A percentile compares a stretch with the other conserved stretches of the same genome.
Conservation (phyloP, 2,329 filamentous ascomycete species). For the Byssochlamys sp. region DNA sequence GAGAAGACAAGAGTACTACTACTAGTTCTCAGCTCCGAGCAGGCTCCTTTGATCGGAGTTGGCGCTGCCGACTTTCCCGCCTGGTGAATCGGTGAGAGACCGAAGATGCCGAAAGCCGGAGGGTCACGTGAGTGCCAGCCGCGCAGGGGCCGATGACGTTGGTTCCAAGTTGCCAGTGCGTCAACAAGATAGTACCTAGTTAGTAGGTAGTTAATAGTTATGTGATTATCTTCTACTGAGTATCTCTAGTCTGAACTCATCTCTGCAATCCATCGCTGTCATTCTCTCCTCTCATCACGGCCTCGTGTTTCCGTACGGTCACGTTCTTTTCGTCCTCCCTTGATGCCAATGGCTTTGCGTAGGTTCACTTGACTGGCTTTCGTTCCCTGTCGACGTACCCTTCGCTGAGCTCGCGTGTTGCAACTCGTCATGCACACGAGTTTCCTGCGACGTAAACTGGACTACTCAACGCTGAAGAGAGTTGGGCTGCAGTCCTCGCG, state of each 20-base stretch:
- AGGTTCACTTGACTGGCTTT: conserved; percentile 3
- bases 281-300: background rate
- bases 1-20: no score
- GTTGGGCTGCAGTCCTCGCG: conserved; percentile 15
- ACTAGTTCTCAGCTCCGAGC: no score
- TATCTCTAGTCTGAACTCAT: background rate
- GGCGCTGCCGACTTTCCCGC: background rate
- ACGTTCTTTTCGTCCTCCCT: background rate
- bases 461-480: conserved; percentile 17
- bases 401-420: background rate
- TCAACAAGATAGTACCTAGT: no score
- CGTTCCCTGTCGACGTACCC: conserved; percentile 1
- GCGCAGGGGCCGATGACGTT: background rate
- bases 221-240: no score
- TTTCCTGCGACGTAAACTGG: conserved; percentile 22
- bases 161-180: background rate
- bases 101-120: background rate
- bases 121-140: background rate
- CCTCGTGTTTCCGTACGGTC: background rate
- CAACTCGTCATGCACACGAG: conserved; percentile 21
- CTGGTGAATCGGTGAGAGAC: background rate
- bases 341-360: background rate
- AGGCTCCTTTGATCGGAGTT: background rate
- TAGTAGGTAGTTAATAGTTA: background rate
- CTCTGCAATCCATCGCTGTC: background rate